Evolutionary conservation across 1,139 yeast species (phyloP).

Genomic region (Pichia sp.): DNA sequence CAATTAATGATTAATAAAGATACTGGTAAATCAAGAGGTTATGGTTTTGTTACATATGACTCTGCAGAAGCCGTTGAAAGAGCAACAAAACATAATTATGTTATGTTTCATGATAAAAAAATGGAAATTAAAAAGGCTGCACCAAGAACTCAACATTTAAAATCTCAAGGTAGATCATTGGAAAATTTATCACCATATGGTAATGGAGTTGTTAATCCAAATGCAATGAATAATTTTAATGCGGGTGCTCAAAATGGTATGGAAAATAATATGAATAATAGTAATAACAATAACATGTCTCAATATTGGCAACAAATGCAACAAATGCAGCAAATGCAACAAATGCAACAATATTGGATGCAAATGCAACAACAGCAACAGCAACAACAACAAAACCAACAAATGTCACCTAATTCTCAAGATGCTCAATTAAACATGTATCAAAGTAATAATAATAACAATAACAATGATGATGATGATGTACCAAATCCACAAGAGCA

Average conservation of each 20-base stretch:
- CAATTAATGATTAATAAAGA: slow-evolving; percentile 97
- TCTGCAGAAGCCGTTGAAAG: slow-evolving; percentile 93
- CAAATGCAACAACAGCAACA: slow-evolving; percentile 20
- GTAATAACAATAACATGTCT: slow-evolving; percentile 42
- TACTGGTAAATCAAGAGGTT: slow-evolving; percentile 96
- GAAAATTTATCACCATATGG: slow-evolving; percentile 3
- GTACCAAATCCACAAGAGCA: slow-evolving; percentile 31
- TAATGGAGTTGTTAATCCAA: background rate
- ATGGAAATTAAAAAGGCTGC: slow-evolving; percentile 99
- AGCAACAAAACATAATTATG: slow-evolving; percentile 76
- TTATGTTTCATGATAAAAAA: slow-evolving; percentile 79
- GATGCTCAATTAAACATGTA: slow-evolving; percentile 17
- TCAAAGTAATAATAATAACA: slow-evolving; percentile 14
- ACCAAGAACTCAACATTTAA: slow-evolving; percentile 61
- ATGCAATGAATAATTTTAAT: background rate
- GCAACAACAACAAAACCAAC: slow-evolving; percentile 7
- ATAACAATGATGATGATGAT: slow-evolving; percentile 28
- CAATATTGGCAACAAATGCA: slow-evolving; percentile 75
- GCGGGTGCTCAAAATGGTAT: background rate
- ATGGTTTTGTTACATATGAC: slow-evolving; percentile 95
- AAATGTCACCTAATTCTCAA: slow-evolving; percentile 14
- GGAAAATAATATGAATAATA: background rate
- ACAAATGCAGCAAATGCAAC: slow-evolving; percentile 43
- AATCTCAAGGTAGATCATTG: slow-evolving; percentile 30
- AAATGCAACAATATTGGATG: slow-evolving; percentile 33